Evolutionary conservation across 352 stramenopile genomes (phyloP).

Genomic region (Globisporangium alternatum): DNA sequence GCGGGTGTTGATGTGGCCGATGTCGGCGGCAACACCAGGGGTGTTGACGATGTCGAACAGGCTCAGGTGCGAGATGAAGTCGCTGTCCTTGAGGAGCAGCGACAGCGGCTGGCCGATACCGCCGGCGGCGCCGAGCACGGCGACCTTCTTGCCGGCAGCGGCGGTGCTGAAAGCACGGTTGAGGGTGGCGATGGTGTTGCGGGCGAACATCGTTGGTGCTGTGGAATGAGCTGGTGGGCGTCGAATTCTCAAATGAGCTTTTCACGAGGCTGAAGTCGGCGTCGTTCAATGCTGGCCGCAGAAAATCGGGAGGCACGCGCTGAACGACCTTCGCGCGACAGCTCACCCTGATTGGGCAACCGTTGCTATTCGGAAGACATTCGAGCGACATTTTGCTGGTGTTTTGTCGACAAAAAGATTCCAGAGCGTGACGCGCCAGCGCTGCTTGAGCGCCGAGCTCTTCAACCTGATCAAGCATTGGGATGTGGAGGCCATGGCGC

Average conservation of each 20-base stretch:
- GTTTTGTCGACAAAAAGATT: constrained; percentile 14
- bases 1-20: constrained; percentile 91
- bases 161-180: constrained; percentile 54
- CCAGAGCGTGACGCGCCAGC: constrained; percentile 1
- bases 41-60: constrained; percentile 99
- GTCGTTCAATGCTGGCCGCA: constrained; percentile 12
- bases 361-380: not conserved
- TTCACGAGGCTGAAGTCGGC: not conserved
- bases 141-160: constrained; percentile 72
- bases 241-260: constrained; percentile 20
- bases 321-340: constrained; percentile 11
- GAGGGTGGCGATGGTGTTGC: constrained; percentile 21
- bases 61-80: constrained; percentile 94
- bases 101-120: constrained; percentile 99
- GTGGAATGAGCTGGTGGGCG: not conserved
- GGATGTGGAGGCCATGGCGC: not conserved
- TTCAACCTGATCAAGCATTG: not conserved
- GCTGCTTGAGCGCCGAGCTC: constrained; percentile 2
- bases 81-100: constrained; percentile 97
- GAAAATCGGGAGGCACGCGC: constrained; percentile 10
- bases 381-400: not conserved
- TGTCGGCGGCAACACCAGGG: constrained; percentile 96
- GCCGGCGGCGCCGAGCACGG: constrained; percentile 91
- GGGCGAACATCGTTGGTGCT: constrained; percentile 19
- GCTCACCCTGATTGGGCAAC: not conserved